A percentile compares a stretch with the other conserved stretches of the same genome.
These are phyloP conservation scores for Thyridium curvatum DNA, from an alignment of 2,329 filamentous ascomycete genomes.

Conservation along the genomic window DNA sequence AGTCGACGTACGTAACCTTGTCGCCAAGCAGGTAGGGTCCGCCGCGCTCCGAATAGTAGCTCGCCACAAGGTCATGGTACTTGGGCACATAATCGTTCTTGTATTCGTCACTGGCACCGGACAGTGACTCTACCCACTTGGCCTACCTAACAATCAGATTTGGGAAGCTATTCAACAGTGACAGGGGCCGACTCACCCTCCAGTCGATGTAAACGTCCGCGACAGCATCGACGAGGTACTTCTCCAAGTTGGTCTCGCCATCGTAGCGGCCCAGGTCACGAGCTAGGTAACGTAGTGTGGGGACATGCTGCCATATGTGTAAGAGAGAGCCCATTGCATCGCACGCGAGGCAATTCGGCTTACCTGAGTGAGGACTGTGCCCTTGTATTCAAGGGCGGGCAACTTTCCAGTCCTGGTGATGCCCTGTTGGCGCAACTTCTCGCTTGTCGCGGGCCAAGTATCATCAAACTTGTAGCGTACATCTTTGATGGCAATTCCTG, in stretches of 20 bases:
- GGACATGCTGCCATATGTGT: slow-evolving; percentile 14
- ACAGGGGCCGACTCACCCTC: slow-evolving; percentile 19
- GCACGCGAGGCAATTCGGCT: too few species aligned
- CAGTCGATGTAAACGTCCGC: slow-evolving; percentile 31
- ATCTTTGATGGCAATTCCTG: too few species aligned
- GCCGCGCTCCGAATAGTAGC: slow-evolving; percentile 19
- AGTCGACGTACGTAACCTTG: slow-evolving; percentile 28
- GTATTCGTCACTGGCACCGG: slow-evolving; percentile 18
- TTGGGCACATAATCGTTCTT: slow-evolving; percentile 17
- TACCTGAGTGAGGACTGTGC: slow-evolving; percentile 17
- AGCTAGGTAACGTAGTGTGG: slow-evolving; percentile 27
- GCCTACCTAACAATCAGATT: too few species aligned
- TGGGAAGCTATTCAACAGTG: background rate
- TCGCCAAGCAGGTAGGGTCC: slow-evolving; percentile 30
- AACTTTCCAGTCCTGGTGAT: slow-evolving; percentile 19
- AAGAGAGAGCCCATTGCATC: too few species aligned
- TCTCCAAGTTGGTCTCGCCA: slow-evolving; percentile 26
- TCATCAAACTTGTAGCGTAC: slow-evolving; percentile 16
- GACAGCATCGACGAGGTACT: slow-evolving; percentile 27
- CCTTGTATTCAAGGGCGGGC: slow-evolving; percentile 27
- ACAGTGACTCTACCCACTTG: slow-evolving; percentile 17
- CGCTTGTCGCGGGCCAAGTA: slow-evolving; percentile 17
- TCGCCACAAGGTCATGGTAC: slow-evolving; percentile 21
- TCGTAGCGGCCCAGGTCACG: slow-evolving; percentile 27
- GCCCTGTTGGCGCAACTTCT: slow-evolving; percentile 14